Evolutionary conservation across 23 red algal species (phyloP), one percentile per base, ranked within the genome.

Genomic region (Gracilaria caudata): DNA sequence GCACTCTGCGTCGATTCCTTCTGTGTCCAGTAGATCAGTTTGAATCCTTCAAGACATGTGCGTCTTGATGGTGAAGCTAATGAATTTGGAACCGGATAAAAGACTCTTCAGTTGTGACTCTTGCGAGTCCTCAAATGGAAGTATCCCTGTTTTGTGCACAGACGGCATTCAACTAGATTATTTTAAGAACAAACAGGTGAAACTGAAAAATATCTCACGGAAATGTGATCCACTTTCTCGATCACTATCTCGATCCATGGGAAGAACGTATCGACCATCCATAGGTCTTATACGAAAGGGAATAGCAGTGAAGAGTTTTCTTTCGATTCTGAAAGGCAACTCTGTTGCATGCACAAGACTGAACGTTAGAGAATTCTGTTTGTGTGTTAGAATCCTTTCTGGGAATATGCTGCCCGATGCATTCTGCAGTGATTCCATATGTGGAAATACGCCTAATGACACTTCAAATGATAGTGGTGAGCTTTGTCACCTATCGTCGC

Each of bases 401-500:
- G 32, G 26, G 1, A 37, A 5, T 37, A 13, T 68, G 11, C 7
- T 68, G 1, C 64, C 64, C 21, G 10, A 34, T 1, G 21, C 9
- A 1, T 39, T 68, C 21, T 68, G 4, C 26, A 34, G 7, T 11
- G 36, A 68, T 17, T 68, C 64, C 5, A 68, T 68, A 68, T 68
- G 64, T 28, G 64, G 64, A 1, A 68, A 28, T 34, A 39, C 32
- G 11, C 30, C 64, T 2, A 68, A 68, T 68, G 64, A 68, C 16
- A 37, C 30, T 19, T 68, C 30, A 37, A 68, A 68, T 68, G 64
- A 68, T 68, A 68, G 20, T 12, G 20, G 64, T 68, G 21, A 68
- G 7, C 10, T 13, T 34, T 13, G 32, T 12, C 5, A 17, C 10
- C 16, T 68, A 39, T 34, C 10, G 12, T 34, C 64, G 21, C 6